Evolutionary conservation across 805 yeast genomes (phyloP), one percentile per base, ranked within the genome.

Genomic region (Cyberlindnera nakhonratchasimensis): DNA sequence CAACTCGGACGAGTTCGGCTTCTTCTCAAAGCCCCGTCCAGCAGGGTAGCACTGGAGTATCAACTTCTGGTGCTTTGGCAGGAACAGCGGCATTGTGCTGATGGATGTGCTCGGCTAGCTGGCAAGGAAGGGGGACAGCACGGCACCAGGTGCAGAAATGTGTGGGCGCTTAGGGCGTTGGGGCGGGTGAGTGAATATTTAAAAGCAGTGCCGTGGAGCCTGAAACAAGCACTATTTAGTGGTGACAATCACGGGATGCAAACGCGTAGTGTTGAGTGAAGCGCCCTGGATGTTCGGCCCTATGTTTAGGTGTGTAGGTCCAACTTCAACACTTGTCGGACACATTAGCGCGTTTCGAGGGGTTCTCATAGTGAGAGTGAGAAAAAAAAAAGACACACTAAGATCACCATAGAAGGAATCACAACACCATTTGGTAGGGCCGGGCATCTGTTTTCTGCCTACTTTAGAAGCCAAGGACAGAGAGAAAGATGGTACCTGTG

Each of bases 31-130:
- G 7, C 80, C 82, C 47, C 88, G 74, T 2, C 97, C 96, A 2
- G 93, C 77, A 6, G 96, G 98, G 62, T 91, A 91, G 68, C 98
- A 93, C 62, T 87, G 96, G 39, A 84, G 75, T 29, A 93, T 86
- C 56, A 90, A 72, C 57, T 86, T 81, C 64, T 90, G 97, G 63
- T 90, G 98, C 61, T 91, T 90, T 2, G 96, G 86, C 34, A 72
- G 70, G 54, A 79, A 77, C 24, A 77, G 52, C 9, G 64, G 54
- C 58, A 53, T 50, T 33, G 35, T 26, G 14, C 21, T 13, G 14
- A 22, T 33, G 36, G 24, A 19, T 31, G 34, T 5, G n/a, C n/a
- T n/a, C n/a, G n/a, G n/a, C n/a, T n/a, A n/a, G n/a, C n/a, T n/a
- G n/a, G n/a, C n/a, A n/a, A n/a, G n/a, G n/a, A n/a, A n/a, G n/a